Evolutionary conservation across 495 filamentous ascomycete genomes (phyloP), one percentile per base, ranked within the genome.

Genomic region (Aspergillus nidulans): DNA sequence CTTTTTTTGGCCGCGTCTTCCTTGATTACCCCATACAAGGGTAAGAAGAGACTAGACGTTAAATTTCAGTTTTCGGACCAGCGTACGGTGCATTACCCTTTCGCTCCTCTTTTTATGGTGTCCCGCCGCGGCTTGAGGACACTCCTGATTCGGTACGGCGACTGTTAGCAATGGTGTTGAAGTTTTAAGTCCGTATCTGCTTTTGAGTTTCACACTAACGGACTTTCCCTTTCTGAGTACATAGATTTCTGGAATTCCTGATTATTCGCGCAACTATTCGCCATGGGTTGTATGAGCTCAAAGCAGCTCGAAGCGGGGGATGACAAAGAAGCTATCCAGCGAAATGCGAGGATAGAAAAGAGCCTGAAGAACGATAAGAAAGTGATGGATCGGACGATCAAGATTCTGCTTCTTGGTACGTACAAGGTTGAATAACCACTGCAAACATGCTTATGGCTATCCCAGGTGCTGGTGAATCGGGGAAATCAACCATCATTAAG

Each of bases 401-500:
- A 95, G 74, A 82, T 95, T 40, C 69, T 95, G 57, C 78, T 95
- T 44, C 76, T 95, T 55, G 89, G 89, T 92, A 72, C 55, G 82
- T 73, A 46, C 38, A 40, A 52, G 24, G 18, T 10, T 46, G 19
- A 16, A 8, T 25, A 16, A 16, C 19, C 20, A 1, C 15, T 30
- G 34, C 41, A 34, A 25, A 28, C 23, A 53, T 55, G 18, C 30
- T 41, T 36, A 65, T 30, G 16, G 19, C 20, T 6, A 53, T 12
- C 42, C n/a, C 38, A 97, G 94, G 94, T 68, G 94, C 94, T 63
- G 94, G 94, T 63, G 94, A 98, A 75, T 96, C 91, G 25, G 94
- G 94, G 40, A 98, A 98, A 69, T 98, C 94, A 7, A 98, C 94
- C 6, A 92, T 98, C 55, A 81, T 98, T 49, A 98, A 98, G 77